phyloP scores from a whole-genome alignment of 345 rosid species.

The Laguncularia racemosa region DNA sequence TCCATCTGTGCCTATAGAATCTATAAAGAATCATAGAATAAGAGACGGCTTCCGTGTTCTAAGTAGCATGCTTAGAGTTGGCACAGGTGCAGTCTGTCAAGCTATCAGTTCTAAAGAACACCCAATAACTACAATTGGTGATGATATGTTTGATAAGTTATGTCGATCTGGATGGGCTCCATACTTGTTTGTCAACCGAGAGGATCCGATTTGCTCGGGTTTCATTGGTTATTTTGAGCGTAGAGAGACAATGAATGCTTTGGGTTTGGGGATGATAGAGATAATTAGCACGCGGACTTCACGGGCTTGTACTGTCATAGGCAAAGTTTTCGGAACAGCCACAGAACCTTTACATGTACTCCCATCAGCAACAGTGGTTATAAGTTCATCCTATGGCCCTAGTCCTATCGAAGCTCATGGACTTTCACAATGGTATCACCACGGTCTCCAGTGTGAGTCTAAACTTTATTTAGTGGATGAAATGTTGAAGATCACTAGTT shows the following conservation, averaged over 20 bases:
- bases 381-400: too few species aligned
- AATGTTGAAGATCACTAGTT: too few species aligned
- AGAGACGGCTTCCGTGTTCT: constrained; percentile 60
- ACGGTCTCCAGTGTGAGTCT: too few species aligned
- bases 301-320: too few species aligned
- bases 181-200: constrained; percentile 41
- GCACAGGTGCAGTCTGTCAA: neutral
- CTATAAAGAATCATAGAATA: constrained; percentile 46
- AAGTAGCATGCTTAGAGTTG: constrained; percentile 69
- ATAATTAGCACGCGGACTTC: too few species aligned
- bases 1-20: constrained; percentile 59
- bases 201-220: constrained; percentile 63
- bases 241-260: constrained; percentile 36
- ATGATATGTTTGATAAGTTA: constrained; percentile 11
- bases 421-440: too few species aligned
- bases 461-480: too few species aligned
- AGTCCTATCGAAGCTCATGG: too few species aligned
- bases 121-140: constrained; percentile 43
- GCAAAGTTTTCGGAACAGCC: too few species aligned
- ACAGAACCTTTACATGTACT: too few species aligned
- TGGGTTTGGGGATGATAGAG: too few species aligned
- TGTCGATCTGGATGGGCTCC: constrained; percentile 57
- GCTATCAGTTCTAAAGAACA: constrained; percentile 7
- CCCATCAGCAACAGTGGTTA: too few species aligned
- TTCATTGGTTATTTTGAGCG: constrained; percentile 71